A percentile compares a stretch with the other conserved stretches of the same genome.
Conservation (phyloP, 2,329 filamentous ascomycete genomes). For the Sporothrix protearum region DNA sequence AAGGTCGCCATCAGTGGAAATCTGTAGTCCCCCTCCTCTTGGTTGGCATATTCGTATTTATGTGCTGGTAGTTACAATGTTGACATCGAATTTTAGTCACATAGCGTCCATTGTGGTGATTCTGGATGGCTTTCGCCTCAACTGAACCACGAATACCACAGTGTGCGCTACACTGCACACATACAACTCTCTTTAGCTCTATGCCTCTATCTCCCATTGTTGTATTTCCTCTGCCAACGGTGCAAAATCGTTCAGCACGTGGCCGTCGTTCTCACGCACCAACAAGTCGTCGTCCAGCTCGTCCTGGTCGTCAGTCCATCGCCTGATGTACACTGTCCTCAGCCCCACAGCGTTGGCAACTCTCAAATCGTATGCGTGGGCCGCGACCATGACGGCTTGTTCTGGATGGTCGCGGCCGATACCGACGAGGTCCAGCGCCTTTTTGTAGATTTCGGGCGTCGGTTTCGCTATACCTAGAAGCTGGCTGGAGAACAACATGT, state of each 20-base stretch:
- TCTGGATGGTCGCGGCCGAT: slow-evolving; percentile 36
- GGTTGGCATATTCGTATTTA: too few relatives aligned
- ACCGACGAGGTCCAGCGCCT: slow-evolving; percentile 44
- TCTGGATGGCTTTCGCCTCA: too few relatives aligned
- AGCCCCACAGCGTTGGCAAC: slow-evolving; percentile 48
- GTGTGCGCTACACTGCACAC: not conserved
- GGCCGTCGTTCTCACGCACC: slow-evolving; percentile 3
- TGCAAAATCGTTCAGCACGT: not conserved
- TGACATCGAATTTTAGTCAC: too few relatives aligned
- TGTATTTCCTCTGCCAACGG: not conserved
- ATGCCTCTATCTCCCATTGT: not conserved
- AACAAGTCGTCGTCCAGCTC: not conserved
- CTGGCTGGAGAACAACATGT: slow-evolving; percentile 52
- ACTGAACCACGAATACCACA: too few relatives aligned
- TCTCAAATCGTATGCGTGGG: slow-evolving; percentile 52
- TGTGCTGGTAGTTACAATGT: too few relatives aligned
- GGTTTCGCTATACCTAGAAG: slow-evolving; percentile 50
- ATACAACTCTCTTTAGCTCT: not conserved
- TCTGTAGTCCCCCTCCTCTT: too few relatives aligned
- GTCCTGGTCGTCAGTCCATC: slow-evolving; percentile 50
- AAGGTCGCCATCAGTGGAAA: too few relatives aligned
- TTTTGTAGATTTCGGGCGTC: slow-evolving; percentile 44
- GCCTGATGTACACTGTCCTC: slow-evolving; percentile 49
- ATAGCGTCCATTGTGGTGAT: too few relatives aligned
- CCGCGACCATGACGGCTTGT: slow-evolving; percentile 52